Base-by-base conservation (phyloP, 192 early-diverging fungal genomes). In the Martensiomyces pterosporus region DNA sequence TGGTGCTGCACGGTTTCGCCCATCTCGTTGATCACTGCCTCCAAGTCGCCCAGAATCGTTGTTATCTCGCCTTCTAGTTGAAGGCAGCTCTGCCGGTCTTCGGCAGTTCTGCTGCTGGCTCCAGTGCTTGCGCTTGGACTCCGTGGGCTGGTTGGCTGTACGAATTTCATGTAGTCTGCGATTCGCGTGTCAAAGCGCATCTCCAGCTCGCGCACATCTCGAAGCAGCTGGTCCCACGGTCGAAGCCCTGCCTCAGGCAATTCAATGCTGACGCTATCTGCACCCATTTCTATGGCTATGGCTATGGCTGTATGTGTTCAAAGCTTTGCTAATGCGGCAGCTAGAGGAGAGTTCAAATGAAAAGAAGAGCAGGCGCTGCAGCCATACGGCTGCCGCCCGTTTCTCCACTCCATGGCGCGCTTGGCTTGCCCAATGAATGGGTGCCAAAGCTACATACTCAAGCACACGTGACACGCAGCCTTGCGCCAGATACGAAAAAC, bases 121-220 rank as follows among this genome's bases (percentile, higher is more conserved):
- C 47, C 27, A 2, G 48, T 34, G 17, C 33, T 45, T 13, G 51
- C 32, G 3, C 50, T 32, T 10, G 43, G 19, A 26, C 55, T 33
- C 13, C 35, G 52, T 4, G 57, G 52, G 9, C 56, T 55, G 18
- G 68, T 43, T 24, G 68, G 68, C 53, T 60, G 60, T 12, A 71
- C 68, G 56, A 60, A 71, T 39, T 55, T 51, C 68, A 71, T 71
- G 49, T 71, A 71, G 15, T 64, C 55, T 6, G 68, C 68, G 24
- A 71, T 71, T 14, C 48, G 68, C 27, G 52, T 60, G 49, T 71
- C 68, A 42, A 71, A 71, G 24, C 57, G 52, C 53, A 52, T 60
- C 40, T 71, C 68, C 16, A 71, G 39, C 19, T 71, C 68, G 15
- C 68, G 68, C 35, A 71, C 68, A 38, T 71, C 68, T 8, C 53